Evolutionary conservation across 2,329 filamentous ascomycete genomes (phyloP).

Genomic region (Trichoderma polysporum): DNA sequence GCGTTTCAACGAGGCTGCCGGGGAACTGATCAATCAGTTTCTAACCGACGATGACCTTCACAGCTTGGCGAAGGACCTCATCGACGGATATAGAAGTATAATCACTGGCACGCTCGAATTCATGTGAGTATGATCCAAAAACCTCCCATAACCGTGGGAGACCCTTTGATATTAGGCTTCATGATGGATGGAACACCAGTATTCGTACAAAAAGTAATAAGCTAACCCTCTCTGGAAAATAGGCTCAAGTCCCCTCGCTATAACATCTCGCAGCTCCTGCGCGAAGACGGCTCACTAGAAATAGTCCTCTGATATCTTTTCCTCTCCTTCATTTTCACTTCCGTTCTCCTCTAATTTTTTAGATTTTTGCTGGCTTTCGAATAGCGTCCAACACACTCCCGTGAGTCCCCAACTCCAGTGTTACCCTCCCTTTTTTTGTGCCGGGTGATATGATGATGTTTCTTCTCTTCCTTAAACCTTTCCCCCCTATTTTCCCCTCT

Average conservation of each 20-base stretch:
- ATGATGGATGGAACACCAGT: not conserved
- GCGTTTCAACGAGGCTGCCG: conserved; percentile 29
- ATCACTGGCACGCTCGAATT: conserved; percentile 36
- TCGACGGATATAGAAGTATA: conserved; percentile 33
- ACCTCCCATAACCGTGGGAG: not conserved
- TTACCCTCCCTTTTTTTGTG: not conserved
- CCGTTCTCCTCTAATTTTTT: not conserved
- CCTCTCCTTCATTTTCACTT: not conserved
- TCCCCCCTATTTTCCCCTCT: not conserved
- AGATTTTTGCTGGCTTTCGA: not conserved
- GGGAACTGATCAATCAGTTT: conserved; percentile 19
- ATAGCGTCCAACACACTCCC: not conserved
- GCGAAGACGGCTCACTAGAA: conserved; percentile 35
- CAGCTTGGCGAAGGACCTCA: conserved; percentile 26
- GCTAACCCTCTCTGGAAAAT: not conserved
- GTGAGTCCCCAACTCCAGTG: conserved; percentile 17
- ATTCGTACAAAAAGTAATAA: not conserved
- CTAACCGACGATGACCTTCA: conserved; percentile 20
- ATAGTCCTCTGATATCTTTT: conserved; percentile 25
- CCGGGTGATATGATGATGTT: not conserved
- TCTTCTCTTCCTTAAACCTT: not conserved
- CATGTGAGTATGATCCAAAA: conserved; percentile 30
- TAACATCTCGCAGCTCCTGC: conserved; percentile 31
- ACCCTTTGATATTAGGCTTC: not conserved
- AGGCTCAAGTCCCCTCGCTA: conserved; percentile 38